phyloP scores from a whole-genome alignment of 192 early-diverging fungal genomes.

The Dimargaris xerosporica region DNA sequence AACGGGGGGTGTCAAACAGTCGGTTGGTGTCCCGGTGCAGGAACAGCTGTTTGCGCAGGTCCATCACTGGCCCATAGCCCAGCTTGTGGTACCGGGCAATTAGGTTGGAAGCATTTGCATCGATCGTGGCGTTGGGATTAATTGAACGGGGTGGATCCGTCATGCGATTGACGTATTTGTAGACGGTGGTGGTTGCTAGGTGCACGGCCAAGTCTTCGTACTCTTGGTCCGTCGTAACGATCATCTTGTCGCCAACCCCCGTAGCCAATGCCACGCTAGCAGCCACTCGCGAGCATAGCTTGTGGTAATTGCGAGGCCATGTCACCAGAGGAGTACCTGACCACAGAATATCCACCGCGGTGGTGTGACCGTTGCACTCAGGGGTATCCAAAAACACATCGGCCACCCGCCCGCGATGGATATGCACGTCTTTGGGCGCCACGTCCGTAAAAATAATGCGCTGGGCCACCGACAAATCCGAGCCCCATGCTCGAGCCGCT shows the following conservation, averaged over 20 bases:
- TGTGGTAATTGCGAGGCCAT: conserved; percentile 73
- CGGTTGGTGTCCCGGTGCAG: conserved; percentile 59
- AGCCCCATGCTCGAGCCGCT: conserved; percentile 57
- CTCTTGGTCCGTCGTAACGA: conserved; percentile 40
- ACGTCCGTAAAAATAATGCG: conserved; percentile 79
- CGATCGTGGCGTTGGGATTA: neutral
- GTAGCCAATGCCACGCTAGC: conserved; percentile 74
- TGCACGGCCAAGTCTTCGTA: conserved; percentile 52
- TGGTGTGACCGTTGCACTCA: conserved; percentile 95
- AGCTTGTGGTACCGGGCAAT: conserved; percentile 20
- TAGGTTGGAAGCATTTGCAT: conserved; percentile 4
- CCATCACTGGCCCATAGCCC: conserved; percentile 33
- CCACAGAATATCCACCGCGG: conserved; percentile 89
- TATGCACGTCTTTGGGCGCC: conserved; percentile 74
- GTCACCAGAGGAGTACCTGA: conserved; percentile 86
- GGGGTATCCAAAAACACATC: conserved; percentile 88
- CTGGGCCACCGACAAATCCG: conserved; percentile 46
- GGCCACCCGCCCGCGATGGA: conserved; percentile 79
- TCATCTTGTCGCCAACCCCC: conserved; percentile 50
- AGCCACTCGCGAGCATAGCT: conserved; percentile 81
- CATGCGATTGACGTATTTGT: conserved; percentile 26
- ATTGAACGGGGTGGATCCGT: conserved; percentile 1
- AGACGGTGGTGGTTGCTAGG: conserved; percentile 32
- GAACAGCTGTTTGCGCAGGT: conserved; percentile 54
- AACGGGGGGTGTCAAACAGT: conserved; percentile 75